A percentile compares a stretch with the other conserved stretches of the same genome.
phyloP scores from a whole-genome alignment of 2,329 filamentous ascomycete species.

The Fusarium solani-melongenae region DNA sequence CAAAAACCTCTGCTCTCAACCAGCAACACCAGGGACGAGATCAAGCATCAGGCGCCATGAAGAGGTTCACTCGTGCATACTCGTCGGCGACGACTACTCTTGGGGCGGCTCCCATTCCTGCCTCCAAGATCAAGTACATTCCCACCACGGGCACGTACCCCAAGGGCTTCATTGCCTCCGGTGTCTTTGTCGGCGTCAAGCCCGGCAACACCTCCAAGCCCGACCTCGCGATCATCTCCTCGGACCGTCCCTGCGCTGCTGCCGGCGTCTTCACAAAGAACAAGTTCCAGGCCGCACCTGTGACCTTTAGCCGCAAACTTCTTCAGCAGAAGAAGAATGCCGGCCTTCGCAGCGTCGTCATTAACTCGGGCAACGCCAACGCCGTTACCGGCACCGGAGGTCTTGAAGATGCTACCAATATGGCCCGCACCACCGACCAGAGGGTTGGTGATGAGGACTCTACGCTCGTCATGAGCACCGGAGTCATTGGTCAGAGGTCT shows the following conservation, averaged over 20 bases:
- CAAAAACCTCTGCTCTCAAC: conserved; percentile 20
- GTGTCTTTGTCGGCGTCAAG: conserved; percentile 93
- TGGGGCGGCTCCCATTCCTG: conserved; percentile 65
- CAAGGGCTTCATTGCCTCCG: conserved; percentile 87
- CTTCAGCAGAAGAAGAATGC: conserved; percentile 73
- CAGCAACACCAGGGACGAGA: conserved; percentile 25
- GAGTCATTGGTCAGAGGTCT: conserved; percentile 92
- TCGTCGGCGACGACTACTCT: conserved; percentile 44
- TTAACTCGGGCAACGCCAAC: conserved; percentile 97
- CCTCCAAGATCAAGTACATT: conserved; percentile 89
- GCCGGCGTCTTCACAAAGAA: conserved; percentile 98
- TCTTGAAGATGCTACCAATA: conserved; percentile 85
- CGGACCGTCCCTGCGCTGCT: conserved; percentile 85
- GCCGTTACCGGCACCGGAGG: conserved; percentile 94
- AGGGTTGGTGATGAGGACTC: conserved; percentile 59
- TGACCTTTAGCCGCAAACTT: conserved; percentile 83
- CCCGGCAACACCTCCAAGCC: conserved; percentile 90
- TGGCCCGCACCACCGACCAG: conserved; percentile 84
- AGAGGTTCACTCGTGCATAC: conserved; percentile 49
- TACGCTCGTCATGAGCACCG: conserved; percentile 98
- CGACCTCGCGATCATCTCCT: conserved; percentile 89
- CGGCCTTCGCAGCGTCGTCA: conserved; percentile 82
- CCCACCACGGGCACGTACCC: conserved; percentile 88
- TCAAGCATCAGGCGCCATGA: conserved; percentile 40
- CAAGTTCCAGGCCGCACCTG: conserved; percentile 96